Evolutionary conservation across 23 red algal species (phyloP).

Genomic region (Gracilaria caudata): DNA sequence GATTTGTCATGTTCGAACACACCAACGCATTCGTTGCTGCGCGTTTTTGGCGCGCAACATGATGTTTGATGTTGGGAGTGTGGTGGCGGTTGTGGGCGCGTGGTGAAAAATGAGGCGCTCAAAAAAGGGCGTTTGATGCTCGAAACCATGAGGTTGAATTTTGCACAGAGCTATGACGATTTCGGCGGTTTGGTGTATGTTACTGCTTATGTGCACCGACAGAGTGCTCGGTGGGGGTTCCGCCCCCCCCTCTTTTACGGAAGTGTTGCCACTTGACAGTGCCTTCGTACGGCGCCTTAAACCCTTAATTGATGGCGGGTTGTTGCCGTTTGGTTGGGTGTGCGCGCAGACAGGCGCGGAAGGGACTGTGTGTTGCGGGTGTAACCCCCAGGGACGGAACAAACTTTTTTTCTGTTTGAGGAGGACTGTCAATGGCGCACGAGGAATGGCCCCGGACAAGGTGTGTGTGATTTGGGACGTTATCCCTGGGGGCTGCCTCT

Average conservation of each 20-base stretch:
- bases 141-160: not conserved
- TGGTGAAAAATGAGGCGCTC: too few species aligned
- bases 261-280: not conserved
- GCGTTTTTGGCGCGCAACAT: too few species aligned
- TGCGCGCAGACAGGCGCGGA: not conserved
- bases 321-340: not conserved
- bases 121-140: not conserved
- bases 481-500: too few species aligned
- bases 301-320: not conserved
- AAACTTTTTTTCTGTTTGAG: not conserved
- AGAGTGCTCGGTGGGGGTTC: not conserved
- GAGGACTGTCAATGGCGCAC: too few species aligned
- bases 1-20: too few species aligned
- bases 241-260: not conserved
- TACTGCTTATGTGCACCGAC: slow-evolving; percentile 4
- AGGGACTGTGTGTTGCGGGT: not conserved
- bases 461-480: too few species aligned
- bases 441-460: too few species aligned
- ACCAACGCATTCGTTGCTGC: too few species aligned
- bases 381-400: not conserved
- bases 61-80: too few species aligned
- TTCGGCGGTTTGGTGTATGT: not conserved
- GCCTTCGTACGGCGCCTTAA: too few species aligned
- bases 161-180: not conserved
- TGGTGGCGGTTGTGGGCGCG: too few species aligned